phyloP scores from a whole-genome alignment of 176 grass and related monocot species.

The Areca catechu region DNA sequence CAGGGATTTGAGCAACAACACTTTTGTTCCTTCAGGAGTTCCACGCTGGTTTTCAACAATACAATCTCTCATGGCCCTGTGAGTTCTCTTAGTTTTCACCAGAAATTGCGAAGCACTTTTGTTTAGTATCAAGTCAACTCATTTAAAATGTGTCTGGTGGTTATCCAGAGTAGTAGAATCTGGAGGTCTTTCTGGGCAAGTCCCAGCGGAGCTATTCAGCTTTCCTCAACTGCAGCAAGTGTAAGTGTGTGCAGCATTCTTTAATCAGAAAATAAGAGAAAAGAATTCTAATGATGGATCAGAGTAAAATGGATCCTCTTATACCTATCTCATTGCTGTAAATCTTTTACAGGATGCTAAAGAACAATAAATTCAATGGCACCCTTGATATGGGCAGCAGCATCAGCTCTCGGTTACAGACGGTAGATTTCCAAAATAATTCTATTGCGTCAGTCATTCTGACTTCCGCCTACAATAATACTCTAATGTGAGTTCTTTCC shows the following conservation, averaged over 20 bases:
- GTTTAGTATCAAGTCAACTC: no score
- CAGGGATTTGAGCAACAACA: slow-evolving; percentile 62
- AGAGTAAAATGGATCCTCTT: no score
- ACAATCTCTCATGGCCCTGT: slow-evolving; percentile 36
- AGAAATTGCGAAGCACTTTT: no score
- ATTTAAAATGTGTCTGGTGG: not conserved
- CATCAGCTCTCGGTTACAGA: slow-evolving; percentile 35
- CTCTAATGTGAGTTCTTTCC: slow-evolving; percentile 31
- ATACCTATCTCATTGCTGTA: no score
- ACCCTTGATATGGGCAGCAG: slow-evolving; percentile 43
- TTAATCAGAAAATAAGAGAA: no score
- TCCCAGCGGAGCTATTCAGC: slow-evolving; percentile 57
- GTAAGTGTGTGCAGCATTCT: slow-evolving; percentile 34
- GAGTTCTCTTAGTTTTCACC: slow-evolving; percentile 20
- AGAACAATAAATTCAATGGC: slow-evolving; percentile 43
- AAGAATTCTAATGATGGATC: no score
- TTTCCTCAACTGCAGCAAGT: slow-evolving; percentile 67
- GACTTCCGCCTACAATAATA: slow-evolving; percentile 33
- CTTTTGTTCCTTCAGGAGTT: slow-evolving; percentile 29
- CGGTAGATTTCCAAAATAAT: slow-evolving; percentile 62
- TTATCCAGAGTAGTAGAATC: slow-evolving; percentile 71
- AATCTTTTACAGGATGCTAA: slow-evolving; percentile 32
- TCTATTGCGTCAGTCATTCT: slow-evolving; percentile 22
- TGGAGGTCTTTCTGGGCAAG: slow-evolving; percentile 46
- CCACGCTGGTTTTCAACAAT: slow-evolving; percentile 45